These are phyloP conservation scores for Phialophora verrucosa DNA, from an alignment of 2,329 filamentous ascomycete genomes.

Conservation along the genomic window DNA sequence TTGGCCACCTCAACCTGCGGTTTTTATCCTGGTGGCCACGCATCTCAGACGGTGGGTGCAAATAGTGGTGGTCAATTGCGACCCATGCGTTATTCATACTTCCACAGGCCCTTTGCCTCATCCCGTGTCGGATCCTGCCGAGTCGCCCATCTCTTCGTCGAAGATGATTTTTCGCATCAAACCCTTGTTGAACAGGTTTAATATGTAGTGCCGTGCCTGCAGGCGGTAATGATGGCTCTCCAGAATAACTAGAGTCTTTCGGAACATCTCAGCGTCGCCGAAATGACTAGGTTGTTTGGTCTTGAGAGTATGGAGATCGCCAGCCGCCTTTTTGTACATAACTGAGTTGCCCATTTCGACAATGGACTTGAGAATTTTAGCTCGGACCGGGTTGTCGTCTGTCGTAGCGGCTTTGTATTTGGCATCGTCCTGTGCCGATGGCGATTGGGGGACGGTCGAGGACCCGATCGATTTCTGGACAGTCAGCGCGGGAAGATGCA, in stretches of 20 bases:
- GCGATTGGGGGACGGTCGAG: conserved; percentile 46
- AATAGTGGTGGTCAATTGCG: background rate
- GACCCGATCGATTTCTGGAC: conserved; percentile 28
- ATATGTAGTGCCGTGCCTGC: conserved; percentile 83
- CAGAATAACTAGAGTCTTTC: conserved; percentile 80
- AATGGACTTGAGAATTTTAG: conserved; percentile 81
- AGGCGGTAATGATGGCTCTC: conserved; percentile 90
- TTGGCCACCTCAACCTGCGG: no score
- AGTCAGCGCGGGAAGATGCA: conserved; percentile 16
- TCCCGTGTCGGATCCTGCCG: conserved; percentile 35
- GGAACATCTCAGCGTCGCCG: conserved; percentile 76
- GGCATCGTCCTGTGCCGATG: conserved; percentile 53
- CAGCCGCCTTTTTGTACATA: conserved; percentile 82
- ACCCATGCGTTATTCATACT: background rate
- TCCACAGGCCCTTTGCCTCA: conserved; percentile 4
- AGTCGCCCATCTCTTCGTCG: conserved; percentile 59
- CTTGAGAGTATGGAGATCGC: conserved; percentile 76
- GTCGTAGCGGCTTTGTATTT: conserved; percentile 64
- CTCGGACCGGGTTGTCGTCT: conserved; percentile 67
- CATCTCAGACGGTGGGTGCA: background rate
- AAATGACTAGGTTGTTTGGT: conserved; percentile 76
- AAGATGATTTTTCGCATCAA: conserved; percentile 85
- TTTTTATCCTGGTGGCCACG: background rate
- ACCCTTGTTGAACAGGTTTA: conserved; percentile 91
- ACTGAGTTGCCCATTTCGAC: conserved; percentile 93